Evolutionary conservation across 768 basidiomycete species (phyloP).

Genomic region (Gautieria morchelliformis): DNA sequence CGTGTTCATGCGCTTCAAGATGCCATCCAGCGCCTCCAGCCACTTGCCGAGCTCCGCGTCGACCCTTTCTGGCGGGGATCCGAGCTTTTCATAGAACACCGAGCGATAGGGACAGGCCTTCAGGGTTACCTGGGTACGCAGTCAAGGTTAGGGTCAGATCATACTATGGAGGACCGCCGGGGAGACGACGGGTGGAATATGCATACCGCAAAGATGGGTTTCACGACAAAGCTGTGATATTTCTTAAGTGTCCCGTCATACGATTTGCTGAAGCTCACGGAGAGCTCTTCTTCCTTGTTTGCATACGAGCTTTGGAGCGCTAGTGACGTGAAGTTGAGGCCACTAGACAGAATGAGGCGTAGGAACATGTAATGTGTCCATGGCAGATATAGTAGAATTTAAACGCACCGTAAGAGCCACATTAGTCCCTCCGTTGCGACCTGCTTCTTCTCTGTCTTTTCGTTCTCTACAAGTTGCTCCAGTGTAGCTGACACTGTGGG

Average conservation of each 20-base stretch:
- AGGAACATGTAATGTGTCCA: not conserved
- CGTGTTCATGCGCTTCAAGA: conserved; percentile 36
- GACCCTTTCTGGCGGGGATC: conserved; percentile 30
- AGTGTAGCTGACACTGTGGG: conserved; percentile 65
- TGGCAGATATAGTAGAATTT: not conserved
- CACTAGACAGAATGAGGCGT: conserved; percentile 31
- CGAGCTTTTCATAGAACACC: conserved; percentile 48
- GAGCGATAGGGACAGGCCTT: conserved; percentile 55
- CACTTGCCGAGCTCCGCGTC: conserved; percentile 40
- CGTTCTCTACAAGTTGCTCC: conserved; percentile 73
- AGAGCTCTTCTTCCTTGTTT: conserved; percentile 58
- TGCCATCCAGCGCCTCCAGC: conserved; percentile 41
- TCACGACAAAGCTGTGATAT: conserved; percentile 71
- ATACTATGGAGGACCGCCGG: not conserved
- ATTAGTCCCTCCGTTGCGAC: conserved; percentile 85
- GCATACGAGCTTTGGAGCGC: conserved; percentile 66
- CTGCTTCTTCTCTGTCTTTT: conserved; percentile 80
- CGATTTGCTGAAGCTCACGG: conserved; percentile 63
- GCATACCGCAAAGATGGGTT: conserved; percentile 46
- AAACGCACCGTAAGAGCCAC: conserved; percentile 63
- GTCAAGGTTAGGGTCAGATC: not conserved
- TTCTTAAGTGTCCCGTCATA: conserved; percentile 79
- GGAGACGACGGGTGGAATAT: not conserved
- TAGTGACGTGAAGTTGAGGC: conserved; percentile 80
- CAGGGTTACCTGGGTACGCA: conserved; percentile 42